These are phyloP conservation scores for Cladorrhinum sp. DNA, from an alignment of 2,329 filamentous ascomycete species.

Conservation along the genomic window DNA sequence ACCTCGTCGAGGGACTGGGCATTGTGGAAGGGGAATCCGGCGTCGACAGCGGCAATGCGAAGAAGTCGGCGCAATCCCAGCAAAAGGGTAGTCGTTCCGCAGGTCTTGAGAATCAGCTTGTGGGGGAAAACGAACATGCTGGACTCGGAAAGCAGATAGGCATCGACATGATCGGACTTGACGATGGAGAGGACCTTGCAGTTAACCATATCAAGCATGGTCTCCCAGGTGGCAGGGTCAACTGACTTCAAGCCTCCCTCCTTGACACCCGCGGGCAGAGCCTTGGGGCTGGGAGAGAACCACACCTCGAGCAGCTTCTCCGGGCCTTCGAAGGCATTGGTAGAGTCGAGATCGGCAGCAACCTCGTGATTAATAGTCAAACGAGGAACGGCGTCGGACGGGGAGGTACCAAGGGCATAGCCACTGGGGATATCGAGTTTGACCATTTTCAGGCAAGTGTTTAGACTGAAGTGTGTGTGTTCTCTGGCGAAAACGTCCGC, in stretches of 20 bases:
- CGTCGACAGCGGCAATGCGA: constrained; percentile 82
- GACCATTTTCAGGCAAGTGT: constrained; percentile 62
- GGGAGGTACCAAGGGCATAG: constrained; percentile 82
- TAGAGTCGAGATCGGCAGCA: constrained; percentile 80
- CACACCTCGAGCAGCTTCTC: constrained; percentile 98
- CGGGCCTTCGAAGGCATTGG: constrained; percentile 95
- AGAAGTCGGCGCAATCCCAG: constrained; percentile 86
- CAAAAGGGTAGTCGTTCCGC: constrained; percentile 91
- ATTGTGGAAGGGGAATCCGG: constrained; percentile 82
- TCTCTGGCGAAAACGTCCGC: constrained; percentile 53
- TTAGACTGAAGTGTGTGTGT: constrained; percentile 22
- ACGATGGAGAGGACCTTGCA: constrained; percentile 97
- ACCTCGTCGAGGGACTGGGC: constrained; percentile 64
- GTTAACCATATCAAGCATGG: constrained; percentile 96
- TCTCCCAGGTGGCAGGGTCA: constrained; percentile 80
- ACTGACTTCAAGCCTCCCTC: constrained; percentile 84
- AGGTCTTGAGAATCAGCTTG: constrained; percentile 98
- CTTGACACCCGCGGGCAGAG: constrained; percentile 67
- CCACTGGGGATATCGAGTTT: constrained; percentile 74
- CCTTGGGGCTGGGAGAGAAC: constrained; percentile 79
- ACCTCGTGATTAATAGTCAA: constrained; percentile 90
- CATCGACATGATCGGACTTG: constrained; percentile 89
- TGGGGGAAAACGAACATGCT: constrained; percentile 99
- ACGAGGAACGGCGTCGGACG: constrained; percentile 79
- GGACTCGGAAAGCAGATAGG: constrained; percentile 94